Base-by-base conservation (phyloP, 169 alveolate genomes). In the Plasmodium vivax region DNA sequence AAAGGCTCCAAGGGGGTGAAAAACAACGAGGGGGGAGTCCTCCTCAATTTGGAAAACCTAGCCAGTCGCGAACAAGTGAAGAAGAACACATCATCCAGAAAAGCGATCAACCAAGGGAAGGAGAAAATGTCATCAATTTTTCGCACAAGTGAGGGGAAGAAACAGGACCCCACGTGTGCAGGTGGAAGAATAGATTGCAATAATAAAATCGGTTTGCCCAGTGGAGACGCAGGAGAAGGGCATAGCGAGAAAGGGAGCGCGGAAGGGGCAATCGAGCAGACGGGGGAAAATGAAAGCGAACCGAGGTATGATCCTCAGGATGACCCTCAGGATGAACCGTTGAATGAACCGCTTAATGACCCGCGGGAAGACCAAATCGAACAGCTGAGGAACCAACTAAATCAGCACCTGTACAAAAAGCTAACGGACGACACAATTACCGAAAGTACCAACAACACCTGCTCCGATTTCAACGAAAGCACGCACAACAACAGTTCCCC, bases 391-490 rank as follows among this genome's bases (percentile, higher is more conserved):
- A 68, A 68, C 77, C 12, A 16, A 27, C 12, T 81, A 81, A 81
- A 47, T 34, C 62, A 43, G 6, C 74, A 81, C 51, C 51, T 81
- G 23, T 81, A 71, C 79, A 16, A 73, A 73, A 74, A 85, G 58
- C 16, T 74, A 85, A 74, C 79, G 8, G 85, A 85, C 27, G 85
- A 74, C n/a, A 68, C 92, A 71, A 16, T 54, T 47, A n/a, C 80
- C 36, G 84, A 85, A 85, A 85, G 80, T 41, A 47, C 85, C 5
- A 75, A 74, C 8, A 43, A 84, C 72, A 75, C 84, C 6, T 74
- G 23, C 56, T 85, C 85, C 43, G 85, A 85, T 74, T 54, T 85
- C 41, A 75, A 75, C 36, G 84, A 85, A 43, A 74, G 84, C 36
- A 23, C 72, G 34, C 19, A 51, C 68, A 82, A 83, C 36, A 83